Evolutionary conservation across 192 early-diverging fungal species (phyloP).

Genomic region (Coemansia sp.): DNA sequence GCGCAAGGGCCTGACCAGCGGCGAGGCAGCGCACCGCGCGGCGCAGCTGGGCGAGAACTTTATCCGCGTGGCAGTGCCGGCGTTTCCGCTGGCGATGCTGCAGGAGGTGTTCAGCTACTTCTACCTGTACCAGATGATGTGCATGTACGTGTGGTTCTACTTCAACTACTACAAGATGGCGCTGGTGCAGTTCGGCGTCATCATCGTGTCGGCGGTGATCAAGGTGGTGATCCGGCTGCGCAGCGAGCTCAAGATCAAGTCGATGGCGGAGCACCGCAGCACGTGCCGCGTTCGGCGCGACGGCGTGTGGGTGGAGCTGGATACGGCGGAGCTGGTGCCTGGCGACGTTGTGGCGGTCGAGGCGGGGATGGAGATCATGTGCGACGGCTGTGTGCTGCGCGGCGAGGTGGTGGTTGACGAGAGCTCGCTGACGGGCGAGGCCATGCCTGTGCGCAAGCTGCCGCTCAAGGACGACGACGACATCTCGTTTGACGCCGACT

Average conservation of each 20-base stretch:
- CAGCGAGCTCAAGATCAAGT: constrained; percentile 59
- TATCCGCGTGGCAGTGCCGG: constrained; percentile 57
- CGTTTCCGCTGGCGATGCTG: constrained; percentile 51
- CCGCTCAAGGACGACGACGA: constrained; percentile 59
- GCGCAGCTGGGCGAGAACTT: constrained; percentile 69
- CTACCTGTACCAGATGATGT: constrained; percentile 68
- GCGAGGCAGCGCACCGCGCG: constrained; percentile 56
- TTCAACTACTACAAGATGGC: constrained; percentile 67
- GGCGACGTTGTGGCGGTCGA: constrained; percentile 64
- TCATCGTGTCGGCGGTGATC: constrained; percentile 59
- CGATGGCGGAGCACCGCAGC: constrained; percentile 58
- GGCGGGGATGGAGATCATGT: constrained; percentile 57
- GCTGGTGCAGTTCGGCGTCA: constrained; percentile 58
- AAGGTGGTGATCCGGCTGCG: constrained; percentile 58
- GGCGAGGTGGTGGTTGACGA: constrained; percentile 78
- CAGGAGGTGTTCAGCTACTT: constrained; percentile 62
- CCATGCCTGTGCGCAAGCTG: constrained; percentile 77
- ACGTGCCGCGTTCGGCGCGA: constrained; percentile 59
- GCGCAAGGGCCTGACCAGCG: constrained; percentile 52
- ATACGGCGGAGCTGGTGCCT: constrained; percentile 62
- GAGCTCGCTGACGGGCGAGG: constrained; percentile 74
- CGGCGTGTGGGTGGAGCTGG: constrained; percentile 57
- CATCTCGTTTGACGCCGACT: constrained; percentile 23
- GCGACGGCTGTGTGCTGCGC: constrained; percentile 66
- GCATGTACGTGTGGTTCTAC: constrained; percentile 69